Base-by-base conservation (phyloP, 2,329 filamentous ascomycete genomes). In the Neocucurbitaria cava region DNA sequence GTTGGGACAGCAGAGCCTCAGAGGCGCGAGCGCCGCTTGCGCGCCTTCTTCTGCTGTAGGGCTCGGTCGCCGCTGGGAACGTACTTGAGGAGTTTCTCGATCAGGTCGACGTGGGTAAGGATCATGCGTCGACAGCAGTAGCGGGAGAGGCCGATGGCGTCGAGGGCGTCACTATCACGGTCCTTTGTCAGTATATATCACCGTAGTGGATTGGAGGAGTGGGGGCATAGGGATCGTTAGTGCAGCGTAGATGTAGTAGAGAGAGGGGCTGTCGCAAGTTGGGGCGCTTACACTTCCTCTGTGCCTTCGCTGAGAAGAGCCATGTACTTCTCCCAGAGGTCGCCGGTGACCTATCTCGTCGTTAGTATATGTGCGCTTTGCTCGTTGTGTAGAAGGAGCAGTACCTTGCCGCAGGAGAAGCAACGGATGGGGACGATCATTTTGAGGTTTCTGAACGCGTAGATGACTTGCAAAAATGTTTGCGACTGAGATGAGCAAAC, bases 111-210 rank as follows among this genome's bases (percentile, higher is more conserved):
- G 79, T 99, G 95, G 56, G 95, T 99, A 90, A 99, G 97, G 78
- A 99, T 88, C 95, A 99, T 99, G 72, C 95, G 90, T 68, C 95
- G 91, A 82, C 95, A 99, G 85, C 95, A 99, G 83, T 99, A 99
- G 68, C 95, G 87, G 79, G 92, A 94, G 72, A 96, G 89, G 52
- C 92, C 92, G 48, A 99, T 87, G 74, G 92, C 86, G 78, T 98
- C 93, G 89, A 99, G 96, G 38, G 94, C 95, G 76, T 97, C 92
- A 72, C 95, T 97, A 66, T 52, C 23, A 24, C 40, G 36, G 17
- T 17, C 3, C 13, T 35, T 41, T 35, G 59, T 69, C 45, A 62
- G 61, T 46, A 40, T 23, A 26, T 4, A 11, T n/a, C 8, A 31
- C 7, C 2, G 15, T 13, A 11, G 18, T 23, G 38, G 15, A 23